Evolutionary conservation across 164 flowering plant species (phyloP).

Genomic region (Brasenia schreberi): DNA sequence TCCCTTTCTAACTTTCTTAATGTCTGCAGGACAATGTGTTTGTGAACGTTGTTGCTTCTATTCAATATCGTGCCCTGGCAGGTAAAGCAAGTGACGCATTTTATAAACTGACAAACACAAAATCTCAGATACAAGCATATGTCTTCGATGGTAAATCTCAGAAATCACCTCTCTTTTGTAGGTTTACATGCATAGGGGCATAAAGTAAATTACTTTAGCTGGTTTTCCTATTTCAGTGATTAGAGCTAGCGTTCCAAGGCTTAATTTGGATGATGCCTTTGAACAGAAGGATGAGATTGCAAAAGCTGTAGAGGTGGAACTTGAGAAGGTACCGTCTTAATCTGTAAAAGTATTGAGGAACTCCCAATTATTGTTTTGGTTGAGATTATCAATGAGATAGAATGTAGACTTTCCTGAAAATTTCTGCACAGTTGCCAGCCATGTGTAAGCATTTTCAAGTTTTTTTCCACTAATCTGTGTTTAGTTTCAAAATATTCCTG

Average conservation of each 20-base stretch:
- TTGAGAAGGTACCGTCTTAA: conserved; percentile 42
- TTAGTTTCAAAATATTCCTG: no score
- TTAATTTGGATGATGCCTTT: conserved; percentile 50
- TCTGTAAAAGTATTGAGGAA: not conserved
- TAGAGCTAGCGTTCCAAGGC: conserved; percentile 66
- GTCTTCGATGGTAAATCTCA: conserved; percentile 53
- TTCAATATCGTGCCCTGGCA: conserved; percentile 57
- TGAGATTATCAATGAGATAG: no score
- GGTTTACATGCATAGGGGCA: not conserved
- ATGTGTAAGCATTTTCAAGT: no score
- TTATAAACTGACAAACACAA: conserved; percentile 59
- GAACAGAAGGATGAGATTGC: conserved; percentile 78
- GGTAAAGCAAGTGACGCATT: conserved; percentile 64
- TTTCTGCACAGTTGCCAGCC: no score
- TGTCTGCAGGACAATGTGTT: conserved; percentile 61
- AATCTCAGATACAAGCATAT: conserved; percentile 62
- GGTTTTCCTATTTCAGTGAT: conserved; percentile 26
- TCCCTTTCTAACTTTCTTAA: conserved; percentile 5
- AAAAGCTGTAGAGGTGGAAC: conserved; percentile 65
- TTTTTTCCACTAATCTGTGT: no score
- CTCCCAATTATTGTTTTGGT: not conserved
- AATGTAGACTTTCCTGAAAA: no score
- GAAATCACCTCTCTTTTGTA: not conserved
- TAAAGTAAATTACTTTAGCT: not conserved
- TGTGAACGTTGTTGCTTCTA: conserved; percentile 68